Percentiles rank a stretch among this genome's conserved stretches.
phyloP scores from a whole-genome alignment of 1,284 basidiomycete genomes.

The Erythrobasidium hasegawianum region DNA sequence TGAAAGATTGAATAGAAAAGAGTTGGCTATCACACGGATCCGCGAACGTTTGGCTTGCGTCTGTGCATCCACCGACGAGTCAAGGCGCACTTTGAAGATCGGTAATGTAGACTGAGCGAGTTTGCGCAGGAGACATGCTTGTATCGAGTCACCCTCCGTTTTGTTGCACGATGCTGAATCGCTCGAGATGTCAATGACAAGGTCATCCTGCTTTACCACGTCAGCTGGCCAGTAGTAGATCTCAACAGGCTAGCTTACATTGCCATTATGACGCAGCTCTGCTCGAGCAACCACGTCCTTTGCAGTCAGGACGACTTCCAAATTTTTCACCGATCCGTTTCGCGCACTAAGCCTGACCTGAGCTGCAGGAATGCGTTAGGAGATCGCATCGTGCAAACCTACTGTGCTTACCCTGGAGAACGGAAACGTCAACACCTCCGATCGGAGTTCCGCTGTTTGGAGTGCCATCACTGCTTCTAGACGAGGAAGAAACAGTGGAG shows the following conservation, averaged over 20 bases:
- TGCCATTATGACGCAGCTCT: constrained; percentile 1
- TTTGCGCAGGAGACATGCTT: not conserved
- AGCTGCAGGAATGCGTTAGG: not conserved
- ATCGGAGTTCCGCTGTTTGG: too few species aligned
- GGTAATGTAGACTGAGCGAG: not conserved
- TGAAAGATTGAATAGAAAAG: constrained; percentile 63
- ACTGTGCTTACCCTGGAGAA: constrained; percentile 63
- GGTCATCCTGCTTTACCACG: not conserved
- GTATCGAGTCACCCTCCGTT: not conserved
- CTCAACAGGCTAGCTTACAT: not conserved
- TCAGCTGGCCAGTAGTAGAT: not conserved
- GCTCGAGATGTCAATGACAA: not conserved
- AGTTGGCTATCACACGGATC: constrained; percentile 62
- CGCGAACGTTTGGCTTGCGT: constrained; percentile 74
- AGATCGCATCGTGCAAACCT: not conserved
- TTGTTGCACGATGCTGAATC: not conserved
- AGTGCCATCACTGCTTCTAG: too few species aligned
- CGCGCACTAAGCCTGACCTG: not conserved
- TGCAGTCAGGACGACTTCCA: not conserved
- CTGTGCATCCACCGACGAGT: constrained; percentile 56
- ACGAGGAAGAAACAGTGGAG: too few species aligned
- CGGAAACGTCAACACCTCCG: too few species aligned
- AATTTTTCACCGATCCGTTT: not conserved
- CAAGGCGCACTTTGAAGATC: not conserved
- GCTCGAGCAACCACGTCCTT: not conserved